Evolutionary conservation across 305 asterid genomes (phyloP), one percentile per base, ranked within the genome.

Genomic region (Solanum chacoense): DNA sequence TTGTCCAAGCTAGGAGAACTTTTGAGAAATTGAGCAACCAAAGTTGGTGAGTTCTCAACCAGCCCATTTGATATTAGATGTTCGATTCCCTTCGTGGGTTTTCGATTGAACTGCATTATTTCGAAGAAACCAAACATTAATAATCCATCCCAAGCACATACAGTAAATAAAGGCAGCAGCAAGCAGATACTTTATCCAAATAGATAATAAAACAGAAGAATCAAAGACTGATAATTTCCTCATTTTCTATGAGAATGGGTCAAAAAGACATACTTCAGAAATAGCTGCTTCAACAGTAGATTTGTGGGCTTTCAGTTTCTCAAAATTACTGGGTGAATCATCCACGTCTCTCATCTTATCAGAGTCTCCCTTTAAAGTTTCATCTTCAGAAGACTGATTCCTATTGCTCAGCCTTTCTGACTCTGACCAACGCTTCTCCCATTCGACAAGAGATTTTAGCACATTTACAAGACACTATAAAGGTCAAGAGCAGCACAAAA

Each of bases 291-390:
- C 99, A 75, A 98, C 93, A 88, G 98, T 95, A 89, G 99, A 95
- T 91, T 98, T 96, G 87, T 98, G 99, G 89, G 99, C 99, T 93
- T 98, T 98, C 94, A 93, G 90, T 94, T 93, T 98, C 98, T 98
- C 98, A 93, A 98, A 96, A 92, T 96, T 94, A 93, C 94, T 94
- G 65, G 95, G 93, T 90, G 93, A 88, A 92, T 93, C 96, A 91
- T 96, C 99, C 96, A 94, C 89, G 89, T 89, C 89, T 92, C 91
- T 94, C 72, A 90, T 89, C 91, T 96, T 97, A 88, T 91, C 92
- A 72, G 91, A 85, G 76, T 94, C 98, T 88, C 92, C 90, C 76
- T 96, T 90, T 72, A 91, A 90, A 92, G 88, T 89, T 90, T 94
- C 98, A 45, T 92, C 95, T 88, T 94, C 94, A 88, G 88, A 88